Percentiles rank a stretch among this genome's conserved stretches.
Conservation (phyloP, 2,329 filamentous ascomycete genomes). For the Zymoseptoria crescenta region DNA sequence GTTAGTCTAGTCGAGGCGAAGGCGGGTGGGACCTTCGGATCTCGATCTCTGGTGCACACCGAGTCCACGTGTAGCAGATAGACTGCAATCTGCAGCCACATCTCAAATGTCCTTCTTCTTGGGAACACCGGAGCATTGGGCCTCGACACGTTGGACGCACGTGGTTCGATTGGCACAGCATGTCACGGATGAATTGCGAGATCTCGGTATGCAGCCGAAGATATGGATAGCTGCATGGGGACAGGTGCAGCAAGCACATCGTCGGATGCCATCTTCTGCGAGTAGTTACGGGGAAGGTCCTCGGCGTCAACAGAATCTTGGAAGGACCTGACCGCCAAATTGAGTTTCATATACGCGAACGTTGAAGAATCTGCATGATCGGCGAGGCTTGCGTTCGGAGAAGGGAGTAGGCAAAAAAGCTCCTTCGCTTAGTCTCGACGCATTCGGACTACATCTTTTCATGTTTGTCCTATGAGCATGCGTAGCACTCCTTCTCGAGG, state of each 20-base stretch:
- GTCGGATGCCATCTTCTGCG: not conserved
- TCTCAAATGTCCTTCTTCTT: not conserved
- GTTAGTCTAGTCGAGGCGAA: not conserved
- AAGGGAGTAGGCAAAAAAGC: not conserved
- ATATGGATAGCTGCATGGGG: not conserved
- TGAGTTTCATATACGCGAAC: not conserved
- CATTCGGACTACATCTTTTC: not conserved
- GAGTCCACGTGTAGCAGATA: not conserved
- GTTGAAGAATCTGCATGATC: not conserved
- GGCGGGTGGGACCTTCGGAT: not conserved
- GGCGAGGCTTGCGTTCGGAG: not conserved
- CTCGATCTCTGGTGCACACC: not conserved
- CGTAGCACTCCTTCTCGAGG: not conserved
- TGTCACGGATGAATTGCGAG: not conserved
- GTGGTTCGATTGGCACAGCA: not conserved
- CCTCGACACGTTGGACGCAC: not conserved
- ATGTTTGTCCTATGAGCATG: not conserved
- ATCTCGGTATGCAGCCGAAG: not conserved
- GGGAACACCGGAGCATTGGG: not conserved
- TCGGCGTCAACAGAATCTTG: not conserved
- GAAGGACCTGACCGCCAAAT: not conserved
- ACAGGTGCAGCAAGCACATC: not conserved
- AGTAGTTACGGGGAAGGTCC: not conserved
- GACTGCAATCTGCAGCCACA: not conserved
- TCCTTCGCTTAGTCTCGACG: not conserved